phyloP scores from a whole-genome alignment of 257 asterid species.

The Solanum chiquidenum region DNA sequence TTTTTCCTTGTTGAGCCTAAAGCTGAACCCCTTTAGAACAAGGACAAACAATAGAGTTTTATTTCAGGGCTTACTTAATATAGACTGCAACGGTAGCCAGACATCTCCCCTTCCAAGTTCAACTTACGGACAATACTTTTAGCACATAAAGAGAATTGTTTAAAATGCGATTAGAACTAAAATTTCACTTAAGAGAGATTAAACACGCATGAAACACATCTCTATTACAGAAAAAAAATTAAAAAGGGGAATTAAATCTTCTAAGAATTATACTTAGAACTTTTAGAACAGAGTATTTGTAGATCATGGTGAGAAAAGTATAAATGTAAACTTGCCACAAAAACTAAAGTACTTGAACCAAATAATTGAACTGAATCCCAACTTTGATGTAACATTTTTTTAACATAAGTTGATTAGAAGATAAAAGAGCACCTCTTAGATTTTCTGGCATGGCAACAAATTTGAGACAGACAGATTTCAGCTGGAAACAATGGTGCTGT shows the following conservation, averaged over 20 bases:
- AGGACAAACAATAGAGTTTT: not conserved
- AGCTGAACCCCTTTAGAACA: not conserved
- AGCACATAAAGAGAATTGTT: not conserved
- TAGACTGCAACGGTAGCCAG: not conserved
- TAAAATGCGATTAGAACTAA: not conserved
- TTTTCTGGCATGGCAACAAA: slow-evolving; percentile 76
- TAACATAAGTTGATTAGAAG: not conserved
- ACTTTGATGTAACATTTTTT: not conserved
- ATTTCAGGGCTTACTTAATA: not conserved
- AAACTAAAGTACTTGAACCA: not conserved
- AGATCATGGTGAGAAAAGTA: not conserved
- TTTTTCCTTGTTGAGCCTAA: not conserved
- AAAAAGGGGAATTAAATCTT: not conserved
- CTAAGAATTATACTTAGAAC: not conserved
- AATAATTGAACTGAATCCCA: not conserved
- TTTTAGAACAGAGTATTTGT: not conserved
- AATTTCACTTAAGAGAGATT: not conserved
- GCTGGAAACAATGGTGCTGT: slow-evolving; percentile 91
- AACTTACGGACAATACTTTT: not conserved
- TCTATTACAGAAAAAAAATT: not conserved
- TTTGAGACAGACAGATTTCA: slow-evolving; percentile 76
- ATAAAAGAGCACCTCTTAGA: slow-evolving; percentile 49
- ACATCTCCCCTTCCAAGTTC: not conserved
- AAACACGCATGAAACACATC: not conserved
- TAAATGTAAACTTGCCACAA: not conserved